Percentiles rank a stretch among this genome's conserved stretches.
phyloP scores from a whole-genome alignment of 768 basidiomycete genomes.

The Tulasnella sp. region DNA sequence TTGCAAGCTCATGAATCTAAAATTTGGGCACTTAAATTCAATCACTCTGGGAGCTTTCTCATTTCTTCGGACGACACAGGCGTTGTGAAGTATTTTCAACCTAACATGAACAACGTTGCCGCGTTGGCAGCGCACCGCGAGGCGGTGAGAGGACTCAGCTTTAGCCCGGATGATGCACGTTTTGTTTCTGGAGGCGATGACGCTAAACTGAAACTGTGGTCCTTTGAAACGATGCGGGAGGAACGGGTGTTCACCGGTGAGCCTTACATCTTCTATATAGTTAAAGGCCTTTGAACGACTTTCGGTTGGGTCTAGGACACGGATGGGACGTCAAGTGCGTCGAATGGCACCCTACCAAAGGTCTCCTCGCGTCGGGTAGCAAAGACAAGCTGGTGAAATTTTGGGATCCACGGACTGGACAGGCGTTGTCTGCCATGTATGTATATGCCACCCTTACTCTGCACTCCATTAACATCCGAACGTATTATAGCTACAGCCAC shows the following conservation, averaged over 20 bases:
- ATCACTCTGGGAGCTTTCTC: slow-evolving; percentile 86
- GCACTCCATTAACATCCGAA: not conserved
- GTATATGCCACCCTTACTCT: slow-evolving; percentile 22
- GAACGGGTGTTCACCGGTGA: slow-evolving; percentile 80
- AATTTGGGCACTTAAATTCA: slow-evolving; percentile 80
- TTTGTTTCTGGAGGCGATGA: slow-evolving; percentile 97
- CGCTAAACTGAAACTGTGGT: slow-evolving; percentile 89
- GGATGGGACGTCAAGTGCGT: slow-evolving; percentile 99
- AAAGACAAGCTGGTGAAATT: slow-evolving; percentile 99
- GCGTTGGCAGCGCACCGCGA: slow-evolving; percentile 92
- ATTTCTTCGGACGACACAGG: slow-evolving; percentile 88
- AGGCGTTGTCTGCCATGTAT: slow-evolving; percentile 79
- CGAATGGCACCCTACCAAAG: slow-evolving; percentile 97
- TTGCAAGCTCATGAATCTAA: slow-evolving; percentile 97
- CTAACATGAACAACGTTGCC: slow-evolving; percentile 97
- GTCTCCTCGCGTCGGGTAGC: slow-evolving; percentile 84
- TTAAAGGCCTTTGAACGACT: not conserved
- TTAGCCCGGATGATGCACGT: slow-evolving; percentile 80
- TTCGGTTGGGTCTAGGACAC: slow-evolving; percentile 60
- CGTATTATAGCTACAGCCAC: slow-evolving; percentile 64
- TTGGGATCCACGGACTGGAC: slow-evolving; percentile 95
- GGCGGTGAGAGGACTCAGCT: slow-evolving; percentile 81
- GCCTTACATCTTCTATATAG: not conserved
- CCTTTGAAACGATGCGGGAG: slow-evolving; percentile 79
- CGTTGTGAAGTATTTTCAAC: slow-evolving; percentile 96